A percentile compares a stretch with the other conserved stretches of the same genome.
These are phyloP conservation scores for Auricularia auricula-judae DNA, from an alignment of 768 basidiomycete species.

Conservation along the genomic window DNA sequence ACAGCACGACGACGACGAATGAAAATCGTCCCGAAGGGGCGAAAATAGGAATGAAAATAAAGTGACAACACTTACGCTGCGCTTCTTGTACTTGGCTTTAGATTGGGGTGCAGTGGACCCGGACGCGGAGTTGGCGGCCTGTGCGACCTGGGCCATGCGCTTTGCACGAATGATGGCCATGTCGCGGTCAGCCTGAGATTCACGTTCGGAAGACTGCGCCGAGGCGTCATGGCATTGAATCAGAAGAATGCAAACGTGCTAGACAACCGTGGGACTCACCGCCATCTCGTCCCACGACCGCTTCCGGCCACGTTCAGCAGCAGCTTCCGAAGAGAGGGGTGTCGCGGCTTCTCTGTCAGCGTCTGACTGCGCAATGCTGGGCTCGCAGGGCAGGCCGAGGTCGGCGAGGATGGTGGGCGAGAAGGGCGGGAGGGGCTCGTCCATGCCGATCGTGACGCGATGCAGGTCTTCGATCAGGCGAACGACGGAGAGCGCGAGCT, in stretches of 20 bases:
- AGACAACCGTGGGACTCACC: conserved; percentile 8
- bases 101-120: conserved; percentile 30
- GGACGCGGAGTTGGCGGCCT: conserved; percentile 23
- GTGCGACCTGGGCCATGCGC: conserved; percentile 49
- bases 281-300: conserved; percentile 7
- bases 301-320: conserved; percentile 6
- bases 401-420: not conserved
- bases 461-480: conserved; percentile 54
- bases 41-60: not conserved
- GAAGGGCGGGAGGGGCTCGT: conserved; percentile 4
- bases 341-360: conserved; percentile 5
- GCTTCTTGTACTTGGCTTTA: conserved; percentile 76
- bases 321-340: not conserved
- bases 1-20: not conserved
- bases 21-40: not conserved
- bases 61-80: conserved; percentile 52
- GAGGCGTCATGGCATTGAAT: not conserved
- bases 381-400: conserved; percentile 6
- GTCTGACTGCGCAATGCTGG: conserved; percentile 11
- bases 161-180: conserved; percentile 80
- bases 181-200: conserved; percentile 66
- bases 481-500: conserved; percentile 54
- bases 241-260: not conserved
- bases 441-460: conserved; percentile 24
- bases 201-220: conserved; percentile 25